Evolutionary conservation across 2,329 filamentous ascomycete genomes (phyloP), one percentile per base, ranked within the genome.

Genomic region (Cladosporium velox): DNA sequence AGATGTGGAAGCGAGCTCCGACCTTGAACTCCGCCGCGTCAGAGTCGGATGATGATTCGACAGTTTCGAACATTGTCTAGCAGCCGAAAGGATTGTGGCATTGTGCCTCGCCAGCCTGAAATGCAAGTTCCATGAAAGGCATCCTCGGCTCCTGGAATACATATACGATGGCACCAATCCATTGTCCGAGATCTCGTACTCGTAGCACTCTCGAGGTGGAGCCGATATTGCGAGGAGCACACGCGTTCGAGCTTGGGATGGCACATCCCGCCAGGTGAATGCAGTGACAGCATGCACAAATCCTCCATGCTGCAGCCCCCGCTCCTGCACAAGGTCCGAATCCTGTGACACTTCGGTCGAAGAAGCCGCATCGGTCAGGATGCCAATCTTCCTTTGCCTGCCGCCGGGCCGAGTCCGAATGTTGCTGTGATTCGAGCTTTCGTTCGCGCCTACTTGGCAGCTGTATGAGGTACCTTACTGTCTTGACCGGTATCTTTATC

Each of bases 301-400:
- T 18, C 32, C n/a, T 26, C 34, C 32, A 34, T 28, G 55, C 59
- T 61, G 41, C 30, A 18, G n/a, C 18, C 38, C 38, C 59, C 59
- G 59, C 59, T 49, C n/a, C 52, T 61, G 28, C n/a, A 21, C 38
- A 21, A 12, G 26, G 24, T n/a, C 24, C 24, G 26, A 21, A 24
- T 24, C 28, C 26, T 61, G 59, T 34, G 35, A 51, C 7, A 61
- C 30, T 51, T 51, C 59, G 28, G 59, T 12, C 41, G 41, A 47
- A 34, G 59, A 51, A 61, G 59, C 41, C 41, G 41, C n/a, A 21
- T 47, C 41, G 41, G 41, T 47, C 41, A 24, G 41, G 41, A 21
- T 47, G 41, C 41, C n/a, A 47, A 18, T 21, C 12, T 11, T 8
- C n/a, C 5, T 47, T 24, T 15, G 38, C 41, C 41, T 47, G 41